phyloP scores from a whole-genome alignment of 208 protist species.

The Trypanosoma melophagium region DNA sequence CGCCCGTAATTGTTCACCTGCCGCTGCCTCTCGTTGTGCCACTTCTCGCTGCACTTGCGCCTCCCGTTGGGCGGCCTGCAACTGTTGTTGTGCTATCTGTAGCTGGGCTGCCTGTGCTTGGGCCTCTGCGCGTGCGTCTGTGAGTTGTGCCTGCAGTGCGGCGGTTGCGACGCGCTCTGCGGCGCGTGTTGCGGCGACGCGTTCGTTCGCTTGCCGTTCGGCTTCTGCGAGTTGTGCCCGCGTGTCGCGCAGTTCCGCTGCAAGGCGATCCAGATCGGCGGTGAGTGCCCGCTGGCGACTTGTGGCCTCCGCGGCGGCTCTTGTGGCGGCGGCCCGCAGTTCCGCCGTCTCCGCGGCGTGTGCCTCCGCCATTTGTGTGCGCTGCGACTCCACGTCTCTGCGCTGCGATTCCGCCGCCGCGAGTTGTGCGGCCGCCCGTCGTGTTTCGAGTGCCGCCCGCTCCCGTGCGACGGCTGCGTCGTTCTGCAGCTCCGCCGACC shows the following conservation, averaged over 20 bases:
- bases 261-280: constrained; percentile 22
- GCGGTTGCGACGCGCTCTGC: constrained; percentile 47
- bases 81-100: constrained; percentile 35
- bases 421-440: constrained; percentile 22
- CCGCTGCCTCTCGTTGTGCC: not conserved
- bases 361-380: too few species aligned
- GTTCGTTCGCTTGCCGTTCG: constrained; percentile 42
- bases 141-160: constrained; percentile 44
- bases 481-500: constrained; percentile 67
- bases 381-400: too few species aligned
- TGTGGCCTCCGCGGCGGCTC: constrained; percentile 33
- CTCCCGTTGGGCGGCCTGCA: not conserved
- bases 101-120: constrained; percentile 36
- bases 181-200: constrained; percentile 40
- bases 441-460: constrained; percentile 51
- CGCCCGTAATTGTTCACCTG: constrained; percentile 1
- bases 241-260: constrained; percentile 30
- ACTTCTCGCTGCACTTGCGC: too few species aligned
- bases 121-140: constrained; percentile 39
- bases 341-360: constrained; percentile 41
- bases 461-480: constrained; percentile 72
- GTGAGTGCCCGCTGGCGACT: constrained; percentile 45
- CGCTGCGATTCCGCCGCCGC: constrained; percentile 29
- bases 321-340: constrained; percentile 24
- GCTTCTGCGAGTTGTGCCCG: constrained; percentile 29